Evolutionary conservation across 495 filamentous ascomycete genomes (phyloP), one percentile per base, ranked within the genome.

Genomic region (Lentithecium fluviatile): DNA sequence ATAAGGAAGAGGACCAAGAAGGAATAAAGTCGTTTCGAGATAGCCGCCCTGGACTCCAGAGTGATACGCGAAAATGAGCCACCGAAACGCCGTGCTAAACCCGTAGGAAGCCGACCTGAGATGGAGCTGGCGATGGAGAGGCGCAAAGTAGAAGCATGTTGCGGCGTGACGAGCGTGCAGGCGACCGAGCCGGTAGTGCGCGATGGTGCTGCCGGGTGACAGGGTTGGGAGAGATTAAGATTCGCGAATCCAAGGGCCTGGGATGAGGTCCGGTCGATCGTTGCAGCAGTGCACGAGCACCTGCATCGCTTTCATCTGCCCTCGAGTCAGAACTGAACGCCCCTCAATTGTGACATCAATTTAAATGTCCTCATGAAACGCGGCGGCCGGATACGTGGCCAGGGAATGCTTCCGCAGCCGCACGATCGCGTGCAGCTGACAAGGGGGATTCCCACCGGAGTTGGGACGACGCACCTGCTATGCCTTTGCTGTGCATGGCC

Each of bases 401-500:
- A n/a, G n/a, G n/a, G n/a, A n/a, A n/a, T n/a, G n/a, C n/a, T n/a
- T n/a, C n/a, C n/a, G n/a, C n/a, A n/a, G n/a, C n/a, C n/a, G n/a
- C n/a, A n/a, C n/a, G n/a, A n/a, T n/a, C n/a, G n/a, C n/a, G n/a
- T n/a, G n/a, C n/a, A n/a, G n/a, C n/a, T n/a, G n/a, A n/a, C n/a
- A n/a, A n/a, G n/a, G n/a, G n/a, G n/a, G n/a, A n/a, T n/a, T n/a
- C 29, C 4, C 29, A 10, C 29, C 10, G 29, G 3, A 10, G 6
- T n/a, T 2, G 36, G 34, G 10, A 10, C 11, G 4, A 54, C 51
- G 51, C 21, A 40, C 56, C 56, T n/a, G n/a, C n/a, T 65, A 84
- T 67, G 79, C 81, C 50, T 80, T 84, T 63, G 80, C 74, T 50
- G 83, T 79, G 72, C 88, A 91, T 26, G 80, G 77, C 46, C 84